These are phyloP conservation scores for Corynascus novoguineensis DNA, from an alignment of 495 filamentous ascomycete genomes.

Conservation along the genomic window DNA sequence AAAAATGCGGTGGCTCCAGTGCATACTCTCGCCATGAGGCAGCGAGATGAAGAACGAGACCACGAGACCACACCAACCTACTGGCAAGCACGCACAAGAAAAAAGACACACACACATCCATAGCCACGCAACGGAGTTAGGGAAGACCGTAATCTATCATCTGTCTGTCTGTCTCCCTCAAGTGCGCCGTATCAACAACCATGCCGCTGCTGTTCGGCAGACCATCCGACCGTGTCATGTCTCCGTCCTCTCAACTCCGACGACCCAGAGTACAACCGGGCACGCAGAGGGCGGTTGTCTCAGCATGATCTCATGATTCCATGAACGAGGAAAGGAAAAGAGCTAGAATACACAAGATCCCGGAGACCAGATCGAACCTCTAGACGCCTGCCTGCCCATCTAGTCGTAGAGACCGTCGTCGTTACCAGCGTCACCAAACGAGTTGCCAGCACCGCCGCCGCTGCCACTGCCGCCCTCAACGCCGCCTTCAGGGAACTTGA, in stretches of 20 bases:
- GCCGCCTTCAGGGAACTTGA: conserved; percentile 84
- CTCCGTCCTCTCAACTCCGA: background rate
- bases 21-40: too few species aligned
- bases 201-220: background rate
- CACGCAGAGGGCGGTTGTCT: background rate
- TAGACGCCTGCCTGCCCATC: conserved; percentile 8
- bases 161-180: background rate
- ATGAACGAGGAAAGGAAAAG: conserved; percentile 6
- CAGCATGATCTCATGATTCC: background rate
- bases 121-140: background rate
- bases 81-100: background rate
- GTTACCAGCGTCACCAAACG: conserved; percentile 78
- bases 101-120: background rate
- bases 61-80: too few species aligned
- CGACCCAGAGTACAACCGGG: background rate
- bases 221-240: background rate
- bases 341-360: conserved; percentile 17
- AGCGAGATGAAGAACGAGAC: too few species aligned
- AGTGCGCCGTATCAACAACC: background rate
- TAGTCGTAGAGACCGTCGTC: conserved; percentile 80
- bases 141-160: conserved; percentile 3
- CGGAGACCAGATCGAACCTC: background rate
- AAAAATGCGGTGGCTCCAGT: too few species aligned
- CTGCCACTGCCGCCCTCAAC: conserved; percentile 51
- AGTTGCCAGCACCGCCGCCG: conserved; percentile 47